Base-by-base conservation (phyloP, 1,284 basidiomycete species). In the Leccinum solheimii region DNA sequence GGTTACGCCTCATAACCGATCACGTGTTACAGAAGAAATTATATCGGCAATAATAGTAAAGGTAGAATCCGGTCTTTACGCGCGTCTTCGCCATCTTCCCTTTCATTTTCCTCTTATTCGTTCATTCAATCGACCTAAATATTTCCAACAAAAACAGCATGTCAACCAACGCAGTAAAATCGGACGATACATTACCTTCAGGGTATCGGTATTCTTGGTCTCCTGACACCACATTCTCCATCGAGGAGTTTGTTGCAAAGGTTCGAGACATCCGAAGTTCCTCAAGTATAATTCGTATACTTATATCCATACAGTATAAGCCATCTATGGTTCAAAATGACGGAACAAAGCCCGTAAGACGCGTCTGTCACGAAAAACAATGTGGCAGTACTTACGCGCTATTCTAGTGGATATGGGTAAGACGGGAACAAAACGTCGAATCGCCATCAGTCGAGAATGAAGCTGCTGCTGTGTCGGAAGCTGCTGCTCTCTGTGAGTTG, bases 241-340 rank as follows among this genome's bases (percentile, higher is more conserved):
- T 73, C 32, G 56, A 66, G 26, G 69, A 64, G 16, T 73, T 76
- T 26, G 51, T 64, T 32, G 40, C 62, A 14, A 73, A 76, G 62
- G 72, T 71, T 26, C 16, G 49, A 27, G 26, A 50, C 21, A 50
- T 43, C 23, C 7, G 16, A n/a, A 32, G 2, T 6, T 10, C 19
- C 32, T 36, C 13, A 16, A 43, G 27, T 55, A 16, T 19, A 26
- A 3, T 43, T 55, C n/a, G 13, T 14, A 3, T 32, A 30, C 63
- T 64, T 21, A 73, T 19, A 9, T 26, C 0, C 16, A 9, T 13
- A 21, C 63, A 90, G 88, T 87, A 83, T 64, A 87, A 81, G 61
- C 88, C 88, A 1, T 89, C 87, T 21, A 87, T 90, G 87, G 83
- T 90, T 7, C 83, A 88, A 64, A 84, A 90, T 69, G 86, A 90